Evolutionary conservation across 2,329 filamentous ascomycete genomes (phyloP), one percentile per base, ranked within the genome.

Genomic region (Diaporthe eres): DNA sequence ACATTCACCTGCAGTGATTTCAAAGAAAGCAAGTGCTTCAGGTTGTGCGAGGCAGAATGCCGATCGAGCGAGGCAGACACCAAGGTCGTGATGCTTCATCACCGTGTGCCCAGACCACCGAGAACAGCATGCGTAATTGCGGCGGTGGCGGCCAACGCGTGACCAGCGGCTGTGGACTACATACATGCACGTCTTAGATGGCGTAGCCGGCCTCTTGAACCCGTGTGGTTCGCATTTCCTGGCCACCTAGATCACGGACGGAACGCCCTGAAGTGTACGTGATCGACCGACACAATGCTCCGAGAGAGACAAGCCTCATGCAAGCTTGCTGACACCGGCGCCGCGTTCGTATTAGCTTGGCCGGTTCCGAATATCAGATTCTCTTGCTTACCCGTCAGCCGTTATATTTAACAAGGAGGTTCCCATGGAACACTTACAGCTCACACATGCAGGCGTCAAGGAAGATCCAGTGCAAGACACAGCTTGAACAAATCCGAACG

Each of bases 281-380:
- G 42, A 47, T 47, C 19, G 28, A 51, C 42, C 42, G 10, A n/a
- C 25, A 31, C 10, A 25, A 65, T 65, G 42, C 61, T 25, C 28
- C 8, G 39, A 65, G 42, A 8, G 13, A 34, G 39, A 65, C 25
- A 65, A 65, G 42, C 17, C 42, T 49, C 61, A 67, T 67, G 61
- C 61, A 49, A 19, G 19, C 61, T n/a, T 49, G 61, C 61, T 67
- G 42, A 67, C 61, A 51, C 19, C 28, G 28, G 28, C 5, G 28
- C 28, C 19, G 2, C 8, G 19, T 22, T 34, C 31, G 10, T 28
- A n/a, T 49, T 67, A 49, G 61, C n/a, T 37, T 67, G 28, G 12
- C 3, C 28, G 0, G 4, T 28, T 17, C 4, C 9, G 4, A 7
- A 5, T 3, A 9, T 4, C 44, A 13, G 12, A 10, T n/a, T 28